These are phyloP conservation scores for Penicillium bialowiezense DNA, from an alignment of 495 filamentous ascomycete genomes.

Conservation along the genomic window DNA sequence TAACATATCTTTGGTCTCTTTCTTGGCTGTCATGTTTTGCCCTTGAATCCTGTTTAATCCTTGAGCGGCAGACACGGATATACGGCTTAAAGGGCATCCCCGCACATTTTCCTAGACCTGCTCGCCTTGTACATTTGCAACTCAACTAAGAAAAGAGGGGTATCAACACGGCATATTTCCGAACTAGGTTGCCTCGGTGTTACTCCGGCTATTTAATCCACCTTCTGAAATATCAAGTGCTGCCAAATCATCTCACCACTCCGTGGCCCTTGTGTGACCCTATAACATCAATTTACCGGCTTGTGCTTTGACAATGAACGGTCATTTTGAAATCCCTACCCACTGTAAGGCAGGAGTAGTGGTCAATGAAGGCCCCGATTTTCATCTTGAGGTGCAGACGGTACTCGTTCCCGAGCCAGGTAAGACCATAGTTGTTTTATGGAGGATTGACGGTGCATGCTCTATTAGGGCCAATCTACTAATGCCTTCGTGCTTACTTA, in stretches of 20 bases:
- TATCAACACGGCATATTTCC: constrained; percentile 3
- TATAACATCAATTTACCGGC: background rate
- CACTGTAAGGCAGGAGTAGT: constrained; percentile 55
- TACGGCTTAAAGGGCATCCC: background rate
- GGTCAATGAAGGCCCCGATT: constrained; percentile 52
- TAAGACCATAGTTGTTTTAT: constrained; percentile 13
- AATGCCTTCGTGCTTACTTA: background rate
- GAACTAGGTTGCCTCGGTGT: constrained; percentile 6
- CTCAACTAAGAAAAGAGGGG: constrained; percentile 4
- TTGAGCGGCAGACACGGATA: background rate
- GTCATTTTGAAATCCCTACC: constrained; percentile 41
- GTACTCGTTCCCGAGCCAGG: constrained; percentile 53
- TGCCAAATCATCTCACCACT: background rate
- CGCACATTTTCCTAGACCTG: background rate
- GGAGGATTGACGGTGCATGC: no score
- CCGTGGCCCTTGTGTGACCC: background rate
- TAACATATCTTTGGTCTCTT: constrained; percentile 1
- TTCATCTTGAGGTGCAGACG: constrained; percentile 48
- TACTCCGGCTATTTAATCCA: background rate
- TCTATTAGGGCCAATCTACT: background rate
- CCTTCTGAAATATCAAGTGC: background rate
- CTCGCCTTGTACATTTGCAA: background rate
- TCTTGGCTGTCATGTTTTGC: background rate
- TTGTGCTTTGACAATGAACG: constrained; percentile 1
- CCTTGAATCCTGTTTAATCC: background rate